Evolutionary conservation across 768 basidiomycete genomes (phyloP), one percentile per base, ranked within the genome.

Genomic region (Serendipita sp.): DNA sequence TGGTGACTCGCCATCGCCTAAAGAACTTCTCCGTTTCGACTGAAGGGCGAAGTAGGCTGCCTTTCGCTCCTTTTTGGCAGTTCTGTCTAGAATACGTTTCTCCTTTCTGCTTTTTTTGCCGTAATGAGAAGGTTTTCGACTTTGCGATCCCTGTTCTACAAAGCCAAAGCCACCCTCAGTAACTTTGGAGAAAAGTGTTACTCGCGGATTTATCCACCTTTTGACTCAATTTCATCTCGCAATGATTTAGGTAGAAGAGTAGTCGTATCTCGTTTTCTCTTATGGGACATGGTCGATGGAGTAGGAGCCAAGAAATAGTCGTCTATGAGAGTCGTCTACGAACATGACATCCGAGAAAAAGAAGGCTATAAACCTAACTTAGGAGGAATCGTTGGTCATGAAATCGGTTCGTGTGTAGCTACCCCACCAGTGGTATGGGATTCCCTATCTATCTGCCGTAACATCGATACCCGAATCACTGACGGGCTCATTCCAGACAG

Each of bases 151-250:
- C 11, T 31, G 53, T n/a, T 28, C 26, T 48, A 28, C 20, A 51
- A 1, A 24, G 17, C 30, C 17, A 11, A 31, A 58, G 11, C 30
- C n/a, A 13, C 30, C 17, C 1, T 34, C 11, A 58, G 53, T 30
- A 26, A 9, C 33, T 58, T 28, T 58, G 1, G 28, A 4, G 33
- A 11, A n/a, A 26, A 58, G 17, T 9, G 24, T 11, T 11, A 14
- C 17, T 71, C 92, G 84, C 0, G 89, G 91, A 53, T 82, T 80
- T 60, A 94, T 84, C 91, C 92, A 79, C 76, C 64, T 82, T 79
- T 26, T 74, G 71, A 2, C 81, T 81, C 33, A 82, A 76, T 67
- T 86, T 81, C 1, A 72, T 69, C 0, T 58, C 31, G 60, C 22
- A 61, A 43, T 33, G 34, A 17, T 22, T 43, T 30, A 43, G 42